A percentile compares a stretch with the other conserved stretches of the same genome.
These are phyloP conservation scores for Saprolegnia diclina DNA, from an alignment of 352 stramenopile genomes.

Conservation along the genomic window DNA sequence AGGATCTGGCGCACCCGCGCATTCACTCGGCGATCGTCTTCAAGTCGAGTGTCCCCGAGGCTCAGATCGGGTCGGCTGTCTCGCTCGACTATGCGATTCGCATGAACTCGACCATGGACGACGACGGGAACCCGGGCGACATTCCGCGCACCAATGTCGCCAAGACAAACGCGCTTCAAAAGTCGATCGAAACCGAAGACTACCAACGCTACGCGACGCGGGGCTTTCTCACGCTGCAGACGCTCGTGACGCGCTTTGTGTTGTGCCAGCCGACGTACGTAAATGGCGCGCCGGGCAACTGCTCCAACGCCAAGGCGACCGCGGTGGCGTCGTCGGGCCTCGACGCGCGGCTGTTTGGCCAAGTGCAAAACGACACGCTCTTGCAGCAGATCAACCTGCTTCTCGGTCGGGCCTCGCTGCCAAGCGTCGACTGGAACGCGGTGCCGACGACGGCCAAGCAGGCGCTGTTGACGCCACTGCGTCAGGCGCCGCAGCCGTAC, in stretches of 20 bases:
- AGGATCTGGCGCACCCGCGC: conserved; percentile 25
- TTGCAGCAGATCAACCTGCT: not conserved
- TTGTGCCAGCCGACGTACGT: conserved; percentile 40
- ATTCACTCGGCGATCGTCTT: conserved; percentile 48
- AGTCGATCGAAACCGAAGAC: conserved; percentile 27
- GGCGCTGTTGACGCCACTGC: not conserved
- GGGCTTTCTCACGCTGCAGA: conserved; percentile 48
- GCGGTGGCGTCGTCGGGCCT: conserved; percentile 25
- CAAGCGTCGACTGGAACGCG: not conserved
- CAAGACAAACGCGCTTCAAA: conserved; percentile 23
- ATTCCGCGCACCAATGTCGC: conserved; percentile 34
- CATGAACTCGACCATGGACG: conserved; percentile 41
- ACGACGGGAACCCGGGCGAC: conserved; percentile 28
- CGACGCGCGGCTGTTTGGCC: conserved; percentile 29
- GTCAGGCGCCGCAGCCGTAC: conserved; percentile 30
- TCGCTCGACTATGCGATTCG: conserved; percentile 46
- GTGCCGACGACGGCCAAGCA: not conserved
- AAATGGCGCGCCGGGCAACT: conserved; percentile 31
- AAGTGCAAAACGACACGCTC: conserved; percentile 27
- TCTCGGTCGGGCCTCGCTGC: conserved; percentile 27
- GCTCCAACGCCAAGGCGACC: conserved; percentile 27
- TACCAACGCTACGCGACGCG: conserved; percentile 32
- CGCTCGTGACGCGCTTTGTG: conserved; percentile 40
- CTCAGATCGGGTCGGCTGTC: conserved; percentile 33
- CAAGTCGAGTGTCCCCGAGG: conserved; percentile 28